A percentile compares a stretch with the other conserved stretches of the same genome.
phyloP scores from a whole-genome alignment of 2,329 filamentous ascomycete species.

The Claviceps spartinae region DNA sequence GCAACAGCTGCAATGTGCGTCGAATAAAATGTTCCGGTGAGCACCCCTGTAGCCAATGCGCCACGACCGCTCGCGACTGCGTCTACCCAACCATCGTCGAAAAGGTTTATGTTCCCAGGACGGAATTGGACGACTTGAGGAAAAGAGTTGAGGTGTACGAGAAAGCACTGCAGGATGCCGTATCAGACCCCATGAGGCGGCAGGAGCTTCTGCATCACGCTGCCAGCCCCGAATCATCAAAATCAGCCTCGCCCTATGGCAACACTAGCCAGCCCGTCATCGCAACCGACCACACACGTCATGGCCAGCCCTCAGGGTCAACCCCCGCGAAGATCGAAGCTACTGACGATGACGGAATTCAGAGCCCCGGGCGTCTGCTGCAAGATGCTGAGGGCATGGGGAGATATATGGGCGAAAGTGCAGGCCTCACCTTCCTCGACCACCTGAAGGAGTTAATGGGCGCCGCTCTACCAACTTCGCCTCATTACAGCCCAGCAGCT shows the following conservation, averaged over 20 bases:
- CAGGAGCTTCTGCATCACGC: slow-evolving; percentile 19
- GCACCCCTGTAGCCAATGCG: slow-evolving; percentile 33
- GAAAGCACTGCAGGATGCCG: slow-evolving; percentile 21
- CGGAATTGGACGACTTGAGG: slow-evolving; percentile 28
- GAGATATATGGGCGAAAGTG: slow-evolving; percentile 35
- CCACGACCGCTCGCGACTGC: slow-evolving; percentile 29
- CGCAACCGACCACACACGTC: neutral
- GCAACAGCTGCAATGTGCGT: slow-evolving; percentile 39
- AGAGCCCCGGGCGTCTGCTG: slow-evolving; percentile 27
- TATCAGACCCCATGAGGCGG: slow-evolving; percentile 22
- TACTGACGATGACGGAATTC: slow-evolving; percentile 12
- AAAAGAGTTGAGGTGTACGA: slow-evolving; percentile 27
- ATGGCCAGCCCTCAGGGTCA: slow-evolving; percentile 2
- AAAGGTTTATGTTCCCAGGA: slow-evolving; percentile 28
- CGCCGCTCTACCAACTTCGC: slow-evolving; percentile 5
- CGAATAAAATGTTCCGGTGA: slow-evolving; percentile 39
- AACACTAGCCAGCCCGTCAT: neutral
- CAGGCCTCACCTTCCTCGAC: slow-evolving; percentile 36
- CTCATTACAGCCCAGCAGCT: neutral
- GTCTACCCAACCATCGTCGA: slow-evolving; percentile 31
- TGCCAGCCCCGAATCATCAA: slow-evolving; percentile 11
- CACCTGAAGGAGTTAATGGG: slow-evolving; percentile 33
- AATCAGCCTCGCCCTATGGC: slow-evolving; percentile 10
- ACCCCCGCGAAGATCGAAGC: slow-evolving; percentile 8
- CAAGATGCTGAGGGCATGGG: slow-evolving; percentile 29